Percentiles rank a stretch among this genome's conserved stretches.
phyloP scores from a whole-genome alignment of 768 basidiomycete genomes.

The Auriscalpium vulgare region DNA sequence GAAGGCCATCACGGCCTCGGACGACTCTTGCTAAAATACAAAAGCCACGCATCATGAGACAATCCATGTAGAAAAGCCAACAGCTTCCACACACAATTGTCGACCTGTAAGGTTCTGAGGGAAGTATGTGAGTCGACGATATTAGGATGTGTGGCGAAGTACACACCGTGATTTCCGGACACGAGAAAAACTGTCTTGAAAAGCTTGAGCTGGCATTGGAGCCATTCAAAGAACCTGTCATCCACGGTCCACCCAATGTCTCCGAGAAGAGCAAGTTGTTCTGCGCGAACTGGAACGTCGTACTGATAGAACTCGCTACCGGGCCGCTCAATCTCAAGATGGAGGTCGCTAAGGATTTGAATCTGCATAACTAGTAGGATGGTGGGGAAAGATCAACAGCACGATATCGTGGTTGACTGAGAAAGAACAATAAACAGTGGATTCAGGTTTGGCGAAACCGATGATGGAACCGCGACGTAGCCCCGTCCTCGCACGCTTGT shows the following conservation, averaged over 20 bases:
- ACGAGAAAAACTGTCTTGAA: conserved; percentile 29
- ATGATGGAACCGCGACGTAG: too few relatives aligned
- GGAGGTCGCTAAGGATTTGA: conserved; percentile 25
- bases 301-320: conserved; percentile 16
- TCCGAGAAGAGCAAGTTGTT: conserved; percentile 27
- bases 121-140: not conserved
- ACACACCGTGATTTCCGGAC: conserved; percentile 26
- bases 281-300: conserved; percentile 20
- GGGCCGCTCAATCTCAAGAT: conserved; percentile 21
- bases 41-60: too few relatives aligned
- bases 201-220: conserved; percentile 21
- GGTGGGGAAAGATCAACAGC: not conserved
- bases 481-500: too few relatives aligned
- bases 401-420: not conserved
- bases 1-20: conserved; percentile 9
- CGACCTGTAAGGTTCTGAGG: conserved; percentile 13
- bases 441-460: too few relatives aligned
- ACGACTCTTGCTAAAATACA: conserved; percentile 1
- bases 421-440: too few relatives aligned
- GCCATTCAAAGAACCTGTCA: conserved; percentile 25
- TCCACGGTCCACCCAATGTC: conserved; percentile 29
- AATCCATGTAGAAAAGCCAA: too few relatives aligned
- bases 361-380: not conserved
- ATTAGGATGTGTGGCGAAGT: not conserved
- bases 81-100: conserved; percentile 2